Conservation (phyloP, 2,329 filamentous ascomycete species). For the Arthrobotrys musiformis region DNA sequence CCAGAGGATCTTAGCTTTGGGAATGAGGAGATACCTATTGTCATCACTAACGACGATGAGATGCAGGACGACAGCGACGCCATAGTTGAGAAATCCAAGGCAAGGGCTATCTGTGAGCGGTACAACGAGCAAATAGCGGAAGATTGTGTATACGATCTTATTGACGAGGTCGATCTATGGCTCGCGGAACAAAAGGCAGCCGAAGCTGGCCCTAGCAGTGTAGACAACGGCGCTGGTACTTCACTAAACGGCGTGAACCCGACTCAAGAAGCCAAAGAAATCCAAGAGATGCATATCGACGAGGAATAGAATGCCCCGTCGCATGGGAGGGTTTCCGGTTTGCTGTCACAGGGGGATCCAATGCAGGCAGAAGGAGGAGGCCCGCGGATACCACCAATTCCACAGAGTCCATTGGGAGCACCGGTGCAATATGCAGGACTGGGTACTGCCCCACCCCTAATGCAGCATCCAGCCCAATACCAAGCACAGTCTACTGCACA, state of each 20-base stretch:
- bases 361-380: background rate
- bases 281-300: constrained; percentile 53
- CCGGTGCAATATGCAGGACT: too few species aligned
- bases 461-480: background rate
- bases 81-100: constrained; percentile 4
- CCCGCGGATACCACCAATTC: background rate
- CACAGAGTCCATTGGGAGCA: background rate
- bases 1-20: constrained; percentile 70
- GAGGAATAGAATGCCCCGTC: constrained; percentile 44
- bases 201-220: background rate
- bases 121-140: constrained; percentile 95
- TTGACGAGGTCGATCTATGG: constrained; percentile 95
- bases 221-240: background rate
- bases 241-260: constrained; percentile 2
- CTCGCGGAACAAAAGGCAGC: constrained; percentile 69
- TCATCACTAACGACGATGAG: constrained; percentile 58
- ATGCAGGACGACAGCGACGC: constrained; percentile 62
- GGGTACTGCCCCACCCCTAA: too few species aligned
- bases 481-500: background rate
- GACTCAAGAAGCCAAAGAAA: constrained; percentile 47
- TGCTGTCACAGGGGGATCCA: background rate
- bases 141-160: constrained; percentile 89
- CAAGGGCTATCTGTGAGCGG: constrained; percentile 75
- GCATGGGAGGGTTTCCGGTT: background rate
- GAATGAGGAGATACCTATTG: constrained; percentile 60